Percentiles rank a stretch among this genome's conserved stretches.
These are phyloP conservation scores for Phytophthora idaei DNA, from an alignment of 352 stramenopile genomes.

Conservation along the genomic window DNA sequence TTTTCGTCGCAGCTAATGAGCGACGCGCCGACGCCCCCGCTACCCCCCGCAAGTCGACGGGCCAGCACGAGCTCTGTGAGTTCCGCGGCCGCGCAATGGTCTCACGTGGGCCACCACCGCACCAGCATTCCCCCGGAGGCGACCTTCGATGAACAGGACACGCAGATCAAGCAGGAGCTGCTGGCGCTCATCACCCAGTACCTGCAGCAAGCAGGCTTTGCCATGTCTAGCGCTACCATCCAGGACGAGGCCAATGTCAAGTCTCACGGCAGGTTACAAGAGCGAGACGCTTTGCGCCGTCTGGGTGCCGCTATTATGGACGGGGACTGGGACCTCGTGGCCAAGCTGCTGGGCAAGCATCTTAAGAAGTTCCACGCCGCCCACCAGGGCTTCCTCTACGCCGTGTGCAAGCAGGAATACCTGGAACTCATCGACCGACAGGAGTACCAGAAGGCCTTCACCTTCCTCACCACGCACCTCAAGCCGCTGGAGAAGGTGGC, in stretches of 20 bases:
- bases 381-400: constrained; percentile 89
- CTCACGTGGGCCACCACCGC: constrained; percentile 83
- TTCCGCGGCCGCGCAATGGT: constrained; percentile 47
- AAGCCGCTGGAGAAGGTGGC: constrained; percentile 88
- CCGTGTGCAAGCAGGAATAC: constrained; percentile 90
- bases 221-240: constrained; percentile 83
- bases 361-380: constrained; percentile 78
- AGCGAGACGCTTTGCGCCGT: constrained; percentile 74
- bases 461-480: constrained; percentile 88
- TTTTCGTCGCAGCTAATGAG: constrained; percentile 19
- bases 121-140: constrained; percentile 80
- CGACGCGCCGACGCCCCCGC: constrained; percentile 31
- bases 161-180: constrained; percentile 86
- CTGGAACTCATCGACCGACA: constrained; percentile 88
- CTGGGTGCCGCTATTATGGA: constrained; percentile 80
- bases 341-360: constrained; percentile 84
- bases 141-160: constrained; percentile 75
- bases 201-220: constrained; percentile 80
- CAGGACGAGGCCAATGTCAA: constrained; percentile 91
- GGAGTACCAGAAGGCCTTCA: constrained; percentile 91
- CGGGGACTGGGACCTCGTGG: constrained; percentile 87
- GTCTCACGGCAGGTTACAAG: constrained; percentile 68
- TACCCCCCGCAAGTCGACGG: constrained; percentile 21
- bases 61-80: constrained; percentile 21
- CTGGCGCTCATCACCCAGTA: constrained; percentile 89